Evolutionary conservation across 2,329 filamentous ascomycete species (phyloP).

Genomic region (Fragosphaeria purpurea): DNA sequence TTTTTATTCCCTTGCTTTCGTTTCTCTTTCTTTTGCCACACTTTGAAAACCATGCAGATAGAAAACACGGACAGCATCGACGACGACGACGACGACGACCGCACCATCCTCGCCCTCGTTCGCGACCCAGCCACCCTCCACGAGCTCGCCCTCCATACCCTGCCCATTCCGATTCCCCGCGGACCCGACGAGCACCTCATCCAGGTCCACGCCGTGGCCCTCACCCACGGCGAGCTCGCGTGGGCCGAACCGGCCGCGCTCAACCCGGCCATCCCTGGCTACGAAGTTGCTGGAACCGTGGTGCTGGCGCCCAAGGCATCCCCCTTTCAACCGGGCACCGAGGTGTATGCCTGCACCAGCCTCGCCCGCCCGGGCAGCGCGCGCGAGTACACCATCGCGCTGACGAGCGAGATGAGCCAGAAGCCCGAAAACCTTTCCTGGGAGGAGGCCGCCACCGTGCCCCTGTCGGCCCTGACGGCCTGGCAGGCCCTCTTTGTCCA

Average conservation of each 20-base stretch:
- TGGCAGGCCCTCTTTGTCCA: constrained; percentile 17
- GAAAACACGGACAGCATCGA: neutral
- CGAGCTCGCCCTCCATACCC: constrained; percentile 2
- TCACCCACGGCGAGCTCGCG: constrained; percentile 20
- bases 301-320: constrained; percentile 16
- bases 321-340: constrained; percentile 18
- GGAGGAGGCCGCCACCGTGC: constrained; percentile 17
- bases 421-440: constrained; percentile 15
- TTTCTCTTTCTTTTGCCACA: too few relatives aligned
- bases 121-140: constrained; percentile 4
- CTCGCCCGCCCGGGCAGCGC: constrained; percentile 16
- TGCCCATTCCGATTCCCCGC: constrained; percentile 10
- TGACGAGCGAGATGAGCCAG: constrained; percentile 12
- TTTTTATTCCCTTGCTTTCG: neutral
- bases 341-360: constrained; percentile 20
- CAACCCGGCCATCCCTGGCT: constrained; percentile 15
- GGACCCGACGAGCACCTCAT: constrained; percentile 18
- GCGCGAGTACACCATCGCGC: constrained; percentile 11
- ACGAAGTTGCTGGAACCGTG: constrained; percentile 22
- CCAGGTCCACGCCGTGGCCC: constrained; percentile 20
- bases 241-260: constrained; percentile 13
- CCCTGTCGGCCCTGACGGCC: constrained; percentile 15
- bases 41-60: neutral
- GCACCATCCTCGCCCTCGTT: constrained; percentile 5
- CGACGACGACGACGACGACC: constrained; percentile 3